These are phyloP conservation scores for Saussurea involucrata DNA, from an alignment of 129 eudicot genomes.

Conservation along the genomic window DNA sequence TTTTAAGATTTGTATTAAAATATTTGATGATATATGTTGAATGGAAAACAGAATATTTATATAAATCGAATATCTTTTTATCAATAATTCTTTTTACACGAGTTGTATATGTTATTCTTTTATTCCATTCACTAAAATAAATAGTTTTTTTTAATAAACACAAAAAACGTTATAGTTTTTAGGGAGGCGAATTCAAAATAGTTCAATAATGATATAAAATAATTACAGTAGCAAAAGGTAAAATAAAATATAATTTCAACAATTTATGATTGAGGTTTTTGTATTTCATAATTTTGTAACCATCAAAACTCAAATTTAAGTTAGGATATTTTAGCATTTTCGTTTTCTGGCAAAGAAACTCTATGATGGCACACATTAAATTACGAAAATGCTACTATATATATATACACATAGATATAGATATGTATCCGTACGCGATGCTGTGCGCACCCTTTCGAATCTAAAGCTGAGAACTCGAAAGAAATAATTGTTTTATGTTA, in stretches of 20 bases:
- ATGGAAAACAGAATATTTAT: not conserved
- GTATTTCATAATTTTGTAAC: not conserved
- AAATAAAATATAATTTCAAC: not conserved
- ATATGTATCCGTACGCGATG: too few relatives aligned
- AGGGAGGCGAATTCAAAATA: too few relatives aligned
- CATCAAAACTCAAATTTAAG: not conserved
- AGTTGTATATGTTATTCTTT: not conserved
- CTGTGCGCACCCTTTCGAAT: too few relatives aligned
- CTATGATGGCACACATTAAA: too few relatives aligned
- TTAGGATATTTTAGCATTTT: too few relatives aligned
- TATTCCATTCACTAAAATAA: not conserved
- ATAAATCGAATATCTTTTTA: not conserved
- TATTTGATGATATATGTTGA: not conserved
- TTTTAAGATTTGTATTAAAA: too few relatives aligned
- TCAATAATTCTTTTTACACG: not conserved
- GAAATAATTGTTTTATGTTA: too few relatives aligned
- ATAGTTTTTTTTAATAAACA: not conserved
- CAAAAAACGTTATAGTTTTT: not conserved
- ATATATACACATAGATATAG: too few relatives aligned
- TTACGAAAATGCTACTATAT: too few relatives aligned
- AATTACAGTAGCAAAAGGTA: too few relatives aligned
- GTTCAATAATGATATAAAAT: not conserved
- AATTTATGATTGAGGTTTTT: not conserved
- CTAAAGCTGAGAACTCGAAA: too few relatives aligned
- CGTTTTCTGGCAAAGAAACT: too few relatives aligned